Conservation (phyloP, 106 monocot genomes). For the Gastrodia elata region DNA sequence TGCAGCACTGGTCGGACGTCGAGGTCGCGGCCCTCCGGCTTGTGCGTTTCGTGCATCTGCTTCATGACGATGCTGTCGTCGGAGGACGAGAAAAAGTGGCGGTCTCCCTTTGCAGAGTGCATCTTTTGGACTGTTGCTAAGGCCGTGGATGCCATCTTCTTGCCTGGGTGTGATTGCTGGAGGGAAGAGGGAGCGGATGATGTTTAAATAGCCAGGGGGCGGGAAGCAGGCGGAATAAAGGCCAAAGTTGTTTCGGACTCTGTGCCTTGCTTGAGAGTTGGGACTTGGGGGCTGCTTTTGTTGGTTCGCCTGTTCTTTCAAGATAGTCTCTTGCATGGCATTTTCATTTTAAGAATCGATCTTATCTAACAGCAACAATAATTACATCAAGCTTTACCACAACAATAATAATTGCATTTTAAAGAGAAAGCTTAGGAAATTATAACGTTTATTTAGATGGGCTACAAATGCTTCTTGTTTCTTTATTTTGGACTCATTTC, state of each 20-base stretch:
- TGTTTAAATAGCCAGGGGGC: neutral
- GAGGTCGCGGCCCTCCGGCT: constrained; percentile 57
- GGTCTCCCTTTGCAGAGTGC: constrained; percentile 41
- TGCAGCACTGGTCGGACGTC: constrained; percentile 41
- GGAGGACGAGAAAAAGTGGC: constrained; percentile 55
- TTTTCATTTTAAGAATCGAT: no score
- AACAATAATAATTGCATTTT: no score
- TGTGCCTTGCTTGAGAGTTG: neutral
- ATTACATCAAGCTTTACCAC: no score
- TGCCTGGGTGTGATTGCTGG: neutral
- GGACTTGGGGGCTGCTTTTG: neutral
- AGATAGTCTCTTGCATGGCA: neutral
- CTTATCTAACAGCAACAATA: no score
- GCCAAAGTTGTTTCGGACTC: neutral
- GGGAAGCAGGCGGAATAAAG: neutral
- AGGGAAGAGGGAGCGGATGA: neutral
- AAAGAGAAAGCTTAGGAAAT: no score
- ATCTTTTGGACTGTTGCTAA: constrained; percentile 24
- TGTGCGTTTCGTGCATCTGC: constrained; percentile 58
- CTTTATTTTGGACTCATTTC: no score
- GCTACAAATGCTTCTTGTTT: no score
- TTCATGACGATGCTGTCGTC: constrained; percentile 56
- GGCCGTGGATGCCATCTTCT: neutral
- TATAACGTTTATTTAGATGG: no score
- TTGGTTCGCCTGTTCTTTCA: neutral